These are phyloP conservation scores for Aspergillus diversus DNA, from an alignment of 495 filamentous ascomycete genomes.

Conservation along the genomic window DNA sequence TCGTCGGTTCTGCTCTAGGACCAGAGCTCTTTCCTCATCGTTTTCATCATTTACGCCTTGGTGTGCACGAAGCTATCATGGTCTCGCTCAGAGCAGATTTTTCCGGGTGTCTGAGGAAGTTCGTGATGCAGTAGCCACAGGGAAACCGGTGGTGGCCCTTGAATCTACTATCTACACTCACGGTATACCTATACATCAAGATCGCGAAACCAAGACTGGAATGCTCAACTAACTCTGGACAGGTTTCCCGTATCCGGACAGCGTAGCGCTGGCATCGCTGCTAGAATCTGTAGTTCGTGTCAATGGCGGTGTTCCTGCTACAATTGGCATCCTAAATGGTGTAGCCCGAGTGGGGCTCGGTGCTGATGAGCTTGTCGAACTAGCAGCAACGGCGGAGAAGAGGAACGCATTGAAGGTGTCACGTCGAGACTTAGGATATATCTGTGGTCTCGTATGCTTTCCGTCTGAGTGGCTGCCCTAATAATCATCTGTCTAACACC, in stretches of 20 bases:
- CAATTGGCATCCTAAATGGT: conserved; percentile 82
- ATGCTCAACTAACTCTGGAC: conserved; percentile 32
- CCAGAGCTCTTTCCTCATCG: conserved; percentile 5
- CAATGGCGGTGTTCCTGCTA: conserved; percentile 89
- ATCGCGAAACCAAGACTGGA: not conserved
- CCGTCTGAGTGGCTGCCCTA: not conserved
- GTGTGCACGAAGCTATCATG: conserved; percentile 35
- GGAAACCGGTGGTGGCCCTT: conserved; percentile 83
- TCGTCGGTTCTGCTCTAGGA: conserved; percentile 27
- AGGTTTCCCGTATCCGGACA: conserved; percentile 87
- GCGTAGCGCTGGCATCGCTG: conserved; percentile 66
- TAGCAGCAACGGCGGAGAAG: conserved; percentile 67
- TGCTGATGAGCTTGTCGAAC: conserved; percentile 66
- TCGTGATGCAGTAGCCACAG: conserved; percentile 67
- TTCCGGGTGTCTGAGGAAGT: conserved; percentile 84
- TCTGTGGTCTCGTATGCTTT: conserved; percentile 71
- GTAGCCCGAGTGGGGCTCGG: conserved; percentile 78
- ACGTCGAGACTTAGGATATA: conserved; percentile 79
- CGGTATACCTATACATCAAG: conserved; percentile 48
- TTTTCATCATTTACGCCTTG: not conserved
- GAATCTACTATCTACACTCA: conserved; percentile 91
- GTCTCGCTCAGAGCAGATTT: conserved; percentile 52
- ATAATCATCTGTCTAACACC: not conserved
- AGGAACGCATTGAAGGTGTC: conserved; percentile 77
- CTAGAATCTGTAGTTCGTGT: conserved; percentile 77